Base-by-base conservation (phyloP, 2,329 filamentous ascomycete species). In the Trichoderma gracile region DNA sequence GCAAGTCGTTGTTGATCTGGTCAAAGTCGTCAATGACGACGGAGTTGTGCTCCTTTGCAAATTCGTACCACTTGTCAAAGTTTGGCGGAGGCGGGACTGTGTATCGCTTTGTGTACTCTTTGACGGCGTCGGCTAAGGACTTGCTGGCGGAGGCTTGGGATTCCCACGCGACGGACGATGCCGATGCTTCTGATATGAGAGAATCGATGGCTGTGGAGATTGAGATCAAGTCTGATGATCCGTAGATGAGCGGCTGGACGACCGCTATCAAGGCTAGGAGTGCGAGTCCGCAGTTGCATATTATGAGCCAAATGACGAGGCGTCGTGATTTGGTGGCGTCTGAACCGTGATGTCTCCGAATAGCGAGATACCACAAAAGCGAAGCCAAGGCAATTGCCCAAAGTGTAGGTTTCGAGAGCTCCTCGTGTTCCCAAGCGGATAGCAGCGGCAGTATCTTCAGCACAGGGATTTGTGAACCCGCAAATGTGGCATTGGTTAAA, bases 1-100 rank as follows among this genome's bases (percentile, higher is more conserved):
- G 77, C n/a, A 94, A 75, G 65, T 89, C 85, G 59, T 87, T 80
- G 70, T 89, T 85, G 62, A 94, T 91, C 45, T 87, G 89, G 69
- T 91, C 89, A 69, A 90, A 95, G 71, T 90, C 87, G 70, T 95
- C 91, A 61, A 93, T 85, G 65, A 93, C 79, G 63, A 86, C 81
- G 0, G 91, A 89, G 25, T 82, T 74, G 50, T 77, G 76, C 14
- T 82, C 79, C 65, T 81, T 83, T 7, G 91, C 90, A 72, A 90
- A 93, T 40, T 89, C 82, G 72, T 88, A 93, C 91, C 91, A 95
- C 68, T 86, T 86, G 71, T 93, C 90, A 69, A 94, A 95, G 67
- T 89, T 84, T 3, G 87, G 89, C 14, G 91, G 91, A 17, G 91
- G 91, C 15, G 91, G 83, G 10, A 86, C 83, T 70, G 90, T 66